Percentiles rank a stretch among this genome's conserved stretches.
Evolutionary conservation across 768 basidiomycete genomes (phyloP).

Genomic region (Auricularia sp.): DNA sequence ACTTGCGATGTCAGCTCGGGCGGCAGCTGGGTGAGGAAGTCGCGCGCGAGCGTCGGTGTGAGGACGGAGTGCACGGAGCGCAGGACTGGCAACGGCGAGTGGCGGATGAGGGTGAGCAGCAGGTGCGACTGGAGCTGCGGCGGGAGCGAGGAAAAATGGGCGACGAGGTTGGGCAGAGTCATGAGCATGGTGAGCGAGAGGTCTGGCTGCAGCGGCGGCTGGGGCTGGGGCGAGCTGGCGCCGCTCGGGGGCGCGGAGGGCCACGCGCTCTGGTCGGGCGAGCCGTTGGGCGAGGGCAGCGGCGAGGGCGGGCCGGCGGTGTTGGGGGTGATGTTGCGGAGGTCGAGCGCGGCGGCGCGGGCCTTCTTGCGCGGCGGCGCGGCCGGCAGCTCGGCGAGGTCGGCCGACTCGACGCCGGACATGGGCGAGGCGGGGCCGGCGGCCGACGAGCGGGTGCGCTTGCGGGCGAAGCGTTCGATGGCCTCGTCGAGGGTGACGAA

Average conservation of each 20-base stretch:
- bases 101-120: conserved; percentile 82
- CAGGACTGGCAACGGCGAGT: conserved; percentile 84
- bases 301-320: conserved; percentile 78
- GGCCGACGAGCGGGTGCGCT: conserved; percentile 47
- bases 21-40: conserved; percentile 87
- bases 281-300: conserved; percentile 76
- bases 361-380: conserved; percentile 70
- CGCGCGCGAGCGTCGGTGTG: conserved; percentile 82
- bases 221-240: conserved; percentile 54
- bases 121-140: conserved; percentile 84
- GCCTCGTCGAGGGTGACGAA: conserved; percentile 66
- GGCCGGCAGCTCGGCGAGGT: conserved; percentile 34
- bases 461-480: conserved; percentile 66
- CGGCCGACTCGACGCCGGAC: neutral
- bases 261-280: conserved; percentile 61
- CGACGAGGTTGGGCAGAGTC: conserved; percentile 72
- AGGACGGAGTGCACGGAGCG: conserved; percentile 83
- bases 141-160: conserved; percentile 73
- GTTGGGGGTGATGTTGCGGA: conserved; percentile 43
- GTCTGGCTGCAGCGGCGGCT: conserved; percentile 69
- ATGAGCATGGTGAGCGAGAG: conserved; percentile 73
- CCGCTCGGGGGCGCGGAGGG: conserved; percentile 76
- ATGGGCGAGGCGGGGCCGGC: conserved; percentile 21
- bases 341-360: conserved; percentile 44
- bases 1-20: conserved; percentile 87